These are phyloP conservation scores for Monilinia fructicola DNA, from an alignment of 2,329 filamentous ascomycete genomes.

Conservation along the genomic window DNA sequence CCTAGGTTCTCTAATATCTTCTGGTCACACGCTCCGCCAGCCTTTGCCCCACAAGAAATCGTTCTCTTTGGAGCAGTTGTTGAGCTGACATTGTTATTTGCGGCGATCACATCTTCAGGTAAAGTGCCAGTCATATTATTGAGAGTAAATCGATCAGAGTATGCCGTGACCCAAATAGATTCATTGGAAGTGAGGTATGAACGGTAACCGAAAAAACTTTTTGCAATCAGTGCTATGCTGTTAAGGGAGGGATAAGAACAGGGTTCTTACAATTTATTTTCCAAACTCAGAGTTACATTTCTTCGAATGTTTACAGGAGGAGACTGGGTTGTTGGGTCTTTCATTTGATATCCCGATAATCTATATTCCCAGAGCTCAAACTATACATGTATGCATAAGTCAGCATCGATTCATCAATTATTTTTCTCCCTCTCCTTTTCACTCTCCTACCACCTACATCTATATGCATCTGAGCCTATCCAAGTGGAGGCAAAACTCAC, in stretches of 20 bases:
- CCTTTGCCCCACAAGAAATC: slow-evolving; percentile 16
- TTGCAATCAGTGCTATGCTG: background rate
- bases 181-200: slow-evolving; percentile 10
- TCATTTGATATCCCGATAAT: slow-evolving; percentile 3
- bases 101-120: slow-evolving; percentile 1
- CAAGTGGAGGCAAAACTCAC: slow-evolving; percentile 7
- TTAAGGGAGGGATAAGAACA: background rate
- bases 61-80: background rate
- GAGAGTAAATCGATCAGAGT: slow-evolving; percentile 17
- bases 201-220: slow-evolving; percentile 19
- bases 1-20: slow-evolving; percentile 1
- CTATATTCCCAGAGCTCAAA: background rate
- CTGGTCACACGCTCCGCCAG: slow-evolving; percentile 11
- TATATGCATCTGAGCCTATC: background rate
- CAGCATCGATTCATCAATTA: background rate
- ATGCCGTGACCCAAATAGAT: slow-evolving; percentile 22
- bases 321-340: slow-evolving; percentile 10
- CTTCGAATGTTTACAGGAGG: slow-evolving; percentile 10
- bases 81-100: slow-evolving; percentile 12
- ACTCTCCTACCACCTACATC: background rate
- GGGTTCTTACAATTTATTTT: slow-evolving; percentile 18
- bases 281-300: background rate
- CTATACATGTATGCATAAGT: slow-evolving; percentile 1
- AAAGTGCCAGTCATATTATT: slow-evolving; percentile 17
- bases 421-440: background rate